Base-by-base conservation (phyloP, 148 eudicot genomes). In the Persicaria maculosa region DNA sequence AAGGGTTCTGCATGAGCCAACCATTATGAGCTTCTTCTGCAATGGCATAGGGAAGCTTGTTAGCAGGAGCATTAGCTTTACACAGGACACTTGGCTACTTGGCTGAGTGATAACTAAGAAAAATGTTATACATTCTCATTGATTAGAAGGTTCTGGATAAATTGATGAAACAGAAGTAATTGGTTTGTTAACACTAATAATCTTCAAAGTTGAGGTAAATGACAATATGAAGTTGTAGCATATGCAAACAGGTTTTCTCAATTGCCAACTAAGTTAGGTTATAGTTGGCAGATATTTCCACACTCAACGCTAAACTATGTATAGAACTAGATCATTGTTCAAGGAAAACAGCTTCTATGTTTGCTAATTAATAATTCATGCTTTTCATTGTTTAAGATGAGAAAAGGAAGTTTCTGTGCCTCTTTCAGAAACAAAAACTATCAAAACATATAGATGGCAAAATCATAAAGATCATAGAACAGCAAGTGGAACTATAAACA, bases 21-120 rank as follows among this genome's bases (percentile, higher is more conserved):
- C 96, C 99, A 95, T 95, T 65, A 95, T 85, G 78, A 95, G 75
- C 86, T 95, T 95, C 74, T 88, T 90, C 98, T 95, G 96, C 83
- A 75, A 71, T 77, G 54, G 55, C 43, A 53, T 22, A 31, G 62
- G 47, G 36, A 58, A 43, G 12, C n/a, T 43, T 11, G 53, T 53
- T 36, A 76, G 19, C 47, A 71, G 25, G 40, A 15, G 2, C 19
- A 54, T 5, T 16, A 7, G 20, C 68, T 22, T 61, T 55, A 55
- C 22, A 61, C 25, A 61, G 68, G 31, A 22, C 31, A 8, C 62
- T 58, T 5, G 40, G 40, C 40, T 31, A 15, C 22, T 55, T 17
- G 19, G 9, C 17, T 17, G 68, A 19, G 65, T 61, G 5, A 22
- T 12, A 22, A 10, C 16, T 25, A 11, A 61, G 4, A 20, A 25